A percentile compares a stretch with the other conserved stretches of the same genome.
These are phyloP conservation scores for Xylaria sp. DNA, from an alignment of 2,329 filamentous ascomycete species.

Conservation along the genomic window DNA sequence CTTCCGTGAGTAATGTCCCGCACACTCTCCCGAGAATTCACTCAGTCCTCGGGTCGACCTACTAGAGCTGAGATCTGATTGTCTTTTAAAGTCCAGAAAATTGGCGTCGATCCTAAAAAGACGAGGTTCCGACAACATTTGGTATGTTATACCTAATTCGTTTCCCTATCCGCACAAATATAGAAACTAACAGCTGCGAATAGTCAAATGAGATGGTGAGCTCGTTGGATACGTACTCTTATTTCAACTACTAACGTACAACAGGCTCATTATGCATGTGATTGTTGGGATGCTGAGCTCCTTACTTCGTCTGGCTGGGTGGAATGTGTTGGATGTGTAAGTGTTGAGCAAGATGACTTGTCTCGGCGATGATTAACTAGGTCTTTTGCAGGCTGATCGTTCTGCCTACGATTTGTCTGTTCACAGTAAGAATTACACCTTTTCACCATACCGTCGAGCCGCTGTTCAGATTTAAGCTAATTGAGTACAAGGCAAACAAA, in stretches of 20 bases:
- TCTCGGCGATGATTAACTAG: not conserved
- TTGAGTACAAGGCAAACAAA: not conserved
- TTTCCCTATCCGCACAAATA: not conserved
- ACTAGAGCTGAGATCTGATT: not conserved
- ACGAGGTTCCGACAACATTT: conserved; percentile 98
- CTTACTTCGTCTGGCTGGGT: conserved; percentile 95
- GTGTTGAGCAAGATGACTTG: not conserved
- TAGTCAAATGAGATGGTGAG: not conserved
- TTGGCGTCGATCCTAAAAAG: conserved; percentile 88
- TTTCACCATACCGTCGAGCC: not conserved
- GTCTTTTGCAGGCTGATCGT: conserved; percentile 54
- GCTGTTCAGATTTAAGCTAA: not conserved
- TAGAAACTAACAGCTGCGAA: not conserved
- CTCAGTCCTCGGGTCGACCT: not conserved
- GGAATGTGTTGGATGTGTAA: conserved; percentile 94
- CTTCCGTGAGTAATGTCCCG: conserved; percentile 70
- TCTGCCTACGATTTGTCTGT: conserved; percentile 95
- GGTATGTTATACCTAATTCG: conserved; percentile 50
- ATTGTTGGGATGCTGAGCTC: conserved; percentile 88
- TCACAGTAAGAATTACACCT: conserved; percentile 60
- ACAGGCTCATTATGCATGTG: not conserved
- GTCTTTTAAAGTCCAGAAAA: conserved; percentile 60
- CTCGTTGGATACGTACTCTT: not conserved
- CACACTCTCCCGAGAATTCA: not conserved
- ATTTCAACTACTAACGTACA: not conserved